A percentile compares a stretch with the other conserved stretches of the same genome.
phyloP scores from a whole-genome alignment of 2,329 filamentous ascomycete species.

The Simplicillium sp. region DNA sequence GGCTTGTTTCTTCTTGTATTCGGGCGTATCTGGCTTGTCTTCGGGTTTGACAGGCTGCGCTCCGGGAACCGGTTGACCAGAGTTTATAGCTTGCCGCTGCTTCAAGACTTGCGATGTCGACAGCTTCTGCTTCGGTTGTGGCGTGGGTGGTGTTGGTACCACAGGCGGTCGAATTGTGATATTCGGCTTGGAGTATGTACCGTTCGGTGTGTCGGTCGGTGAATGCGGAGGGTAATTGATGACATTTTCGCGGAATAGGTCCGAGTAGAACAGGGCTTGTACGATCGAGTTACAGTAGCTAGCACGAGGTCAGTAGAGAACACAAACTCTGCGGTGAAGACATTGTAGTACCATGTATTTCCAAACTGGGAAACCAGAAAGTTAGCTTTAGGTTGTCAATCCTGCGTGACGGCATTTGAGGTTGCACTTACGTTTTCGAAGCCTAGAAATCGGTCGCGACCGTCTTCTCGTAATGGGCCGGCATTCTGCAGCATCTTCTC shows the following conservation, averaged over 20 bases:
- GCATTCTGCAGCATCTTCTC: slow-evolving; percentile 73
- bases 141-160: slow-evolving; percentile 32
- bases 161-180: slow-evolving; percentile 51
- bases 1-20: slow-evolving; percentile 96
- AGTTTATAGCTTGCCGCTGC: slow-evolving; percentile 43
- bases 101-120: slow-evolving; percentile 46
- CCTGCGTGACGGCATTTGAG: slow-evolving; percentile 5
- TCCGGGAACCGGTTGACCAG: slow-evolving; percentile 43
- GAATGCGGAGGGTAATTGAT: slow-evolving; percentile 77
- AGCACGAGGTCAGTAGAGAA: background rate
- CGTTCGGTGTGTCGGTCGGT: slow-evolving; percentile 60
- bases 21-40: slow-evolving; percentile 87
- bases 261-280: slow-evolving; percentile 93
- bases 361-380: slow-evolving; percentile 58
- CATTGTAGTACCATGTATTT: slow-evolving; percentile 73
- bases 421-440: slow-evolving; percentile 78
- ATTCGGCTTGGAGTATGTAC: slow-evolving; percentile 43
- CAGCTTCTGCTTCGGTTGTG: slow-evolving; percentile 39
- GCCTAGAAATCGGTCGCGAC: slow-evolving; percentile 96
- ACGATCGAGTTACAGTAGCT: slow-evolving; percentile 99
- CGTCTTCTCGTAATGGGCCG: slow-evolving; percentile 73
- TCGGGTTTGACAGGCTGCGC: slow-evolving; percentile 59
- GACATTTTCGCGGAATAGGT: slow-evolving; percentile 86
- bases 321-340: slow-evolving; percentile 5
- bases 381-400: slow-evolving; percentile 22